These are phyloP conservation scores for Lasiodiplodia sp. DNA, from an alignment of 2,329 filamentous ascomycete genomes.

Conservation along the genomic window DNA sequence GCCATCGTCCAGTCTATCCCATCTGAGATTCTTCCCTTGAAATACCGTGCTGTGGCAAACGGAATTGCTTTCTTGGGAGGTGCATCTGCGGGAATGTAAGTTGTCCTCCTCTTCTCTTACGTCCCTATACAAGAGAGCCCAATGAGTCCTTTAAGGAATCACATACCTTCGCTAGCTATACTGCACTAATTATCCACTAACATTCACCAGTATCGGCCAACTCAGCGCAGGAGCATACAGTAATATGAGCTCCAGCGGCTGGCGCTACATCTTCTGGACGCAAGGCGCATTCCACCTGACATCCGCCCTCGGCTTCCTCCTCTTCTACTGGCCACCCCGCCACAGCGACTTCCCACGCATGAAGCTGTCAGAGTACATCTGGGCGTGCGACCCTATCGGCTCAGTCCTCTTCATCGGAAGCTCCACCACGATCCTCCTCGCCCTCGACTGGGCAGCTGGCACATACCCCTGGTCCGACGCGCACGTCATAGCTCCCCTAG, in stretches of 20 bases:
- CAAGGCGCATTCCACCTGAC: constrained; percentile 62
- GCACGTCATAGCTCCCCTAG: constrained; percentile 44
- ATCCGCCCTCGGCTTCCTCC: constrained; percentile 56
- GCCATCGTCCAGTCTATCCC: constrained; percentile 64
- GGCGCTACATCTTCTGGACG: constrained; percentile 67
- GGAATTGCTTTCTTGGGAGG: constrained; percentile 61
- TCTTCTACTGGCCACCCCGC: constrained; percentile 57
- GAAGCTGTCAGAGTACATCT: constrained; percentile 50
- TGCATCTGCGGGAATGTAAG: constrained; percentile 60
- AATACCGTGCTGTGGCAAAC: constrained; percentile 64
- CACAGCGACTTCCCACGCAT: constrained; percentile 48
- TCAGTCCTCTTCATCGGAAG: constrained; percentile 49
- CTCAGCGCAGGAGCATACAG: constrained; percentile 62
- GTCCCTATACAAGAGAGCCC: background rate
- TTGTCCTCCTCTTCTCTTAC: constrained; percentile 30
- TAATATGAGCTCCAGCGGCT: constrained; percentile 55
- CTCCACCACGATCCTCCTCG: constrained; percentile 45
- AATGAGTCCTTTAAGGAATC: background rate
- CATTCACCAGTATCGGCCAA: constrained; percentile 52
- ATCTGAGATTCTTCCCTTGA: constrained; percentile 63
- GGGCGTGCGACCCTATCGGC: constrained; percentile 31
- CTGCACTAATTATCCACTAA: background rate
- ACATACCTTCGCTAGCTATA: background rate
- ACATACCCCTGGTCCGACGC: constrained; percentile 45
- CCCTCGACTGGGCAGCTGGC: constrained; percentile 48